These are phyloP conservation scores for Beta vulgaris DNA, from an alignment of 148 eudicot genomes.

Conservation along the genomic window DNA sequence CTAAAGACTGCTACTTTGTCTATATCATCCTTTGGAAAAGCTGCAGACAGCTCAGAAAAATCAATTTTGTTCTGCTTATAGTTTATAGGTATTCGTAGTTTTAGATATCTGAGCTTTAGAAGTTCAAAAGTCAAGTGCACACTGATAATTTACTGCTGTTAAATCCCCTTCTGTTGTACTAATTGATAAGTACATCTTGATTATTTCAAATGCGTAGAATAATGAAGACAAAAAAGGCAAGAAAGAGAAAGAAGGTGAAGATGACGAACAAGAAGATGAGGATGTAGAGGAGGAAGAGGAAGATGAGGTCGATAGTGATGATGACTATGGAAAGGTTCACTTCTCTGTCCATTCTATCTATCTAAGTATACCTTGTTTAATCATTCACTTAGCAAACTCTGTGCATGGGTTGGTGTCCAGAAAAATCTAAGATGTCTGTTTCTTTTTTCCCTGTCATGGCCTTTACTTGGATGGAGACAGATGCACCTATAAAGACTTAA, in stretches of 20 bases:
- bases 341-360: not conserved
- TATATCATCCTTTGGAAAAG: not conserved
- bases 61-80: not conserved
- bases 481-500: not conserved
- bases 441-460: not conserved
- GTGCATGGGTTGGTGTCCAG: not conserved
- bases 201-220: constrained; percentile 11
- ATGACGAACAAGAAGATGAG: constrained; percentile 28
- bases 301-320: constrained; percentile 12
- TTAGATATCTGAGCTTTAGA: not conserved
- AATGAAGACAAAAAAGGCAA: constrained; percentile 7
- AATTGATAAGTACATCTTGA: not conserved
- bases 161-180: not conserved
- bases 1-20: not conserved
- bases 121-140: not conserved
- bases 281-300: constrained; percentile 21
- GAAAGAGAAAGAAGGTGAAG: constrained; percentile 24
- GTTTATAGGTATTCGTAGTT: not conserved
- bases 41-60: not conserved
- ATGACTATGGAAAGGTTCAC: constrained; percentile 23
- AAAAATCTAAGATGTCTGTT: not conserved
- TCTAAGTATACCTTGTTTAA: not conserved
- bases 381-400: not conserved
- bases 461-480: not conserved
- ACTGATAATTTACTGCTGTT: not conserved